Base-by-base conservation (phyloP, 345 rosid genomes). In the Kandelia obovata region DNA sequence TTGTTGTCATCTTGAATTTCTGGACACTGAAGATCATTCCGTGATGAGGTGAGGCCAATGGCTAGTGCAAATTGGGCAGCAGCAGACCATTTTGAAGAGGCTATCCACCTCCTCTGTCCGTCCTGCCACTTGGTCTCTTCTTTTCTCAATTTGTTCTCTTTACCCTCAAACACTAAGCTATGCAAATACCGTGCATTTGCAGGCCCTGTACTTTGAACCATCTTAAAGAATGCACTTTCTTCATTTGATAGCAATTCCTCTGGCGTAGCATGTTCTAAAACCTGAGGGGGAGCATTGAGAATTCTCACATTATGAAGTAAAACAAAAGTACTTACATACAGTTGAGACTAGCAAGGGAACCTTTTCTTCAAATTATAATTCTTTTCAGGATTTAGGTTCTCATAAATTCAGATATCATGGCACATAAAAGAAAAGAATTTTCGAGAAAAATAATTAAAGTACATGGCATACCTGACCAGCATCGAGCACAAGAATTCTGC, bases 41-140 rank as follows among this genome's bases (percentile, higher is more conserved):
- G 83, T 1, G 85, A 80, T 60, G 93, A 85, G 69, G 85, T 79
- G 72, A 90, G 93, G 83, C 92, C 86, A 64, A 84, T 84, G 13
- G 88, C 88, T 4, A 90, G 79, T 16, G 97, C 97, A 71, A 69
- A 84, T 67, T 84, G 88, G 35, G 96, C 90, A 46, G 96, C 90
- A 27, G 76, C 73, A 35, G 73, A 72, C 76, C 76, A 76, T 63
- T 72, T 66, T 59, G 79, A 76, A 5, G 75, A 71, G 75, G 71
- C 72, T 26, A 65, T 59, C 79, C 79, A 57, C 43, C 74, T 75
- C 39, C 30, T 43, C 20, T 59, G 73, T n/a, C 61, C 51, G 13
- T 69, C 60, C 39, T 35, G 34, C 25, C 39, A 35, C 28, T 25
- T 68, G 20, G 34, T 30, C 60, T 47, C 70, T 27, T 61, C 64